These are phyloP conservation scores for Nigrospora osmanthi DNA, from an alignment of 2,329 filamentous ascomycete genomes.

Conservation along the genomic window DNA sequence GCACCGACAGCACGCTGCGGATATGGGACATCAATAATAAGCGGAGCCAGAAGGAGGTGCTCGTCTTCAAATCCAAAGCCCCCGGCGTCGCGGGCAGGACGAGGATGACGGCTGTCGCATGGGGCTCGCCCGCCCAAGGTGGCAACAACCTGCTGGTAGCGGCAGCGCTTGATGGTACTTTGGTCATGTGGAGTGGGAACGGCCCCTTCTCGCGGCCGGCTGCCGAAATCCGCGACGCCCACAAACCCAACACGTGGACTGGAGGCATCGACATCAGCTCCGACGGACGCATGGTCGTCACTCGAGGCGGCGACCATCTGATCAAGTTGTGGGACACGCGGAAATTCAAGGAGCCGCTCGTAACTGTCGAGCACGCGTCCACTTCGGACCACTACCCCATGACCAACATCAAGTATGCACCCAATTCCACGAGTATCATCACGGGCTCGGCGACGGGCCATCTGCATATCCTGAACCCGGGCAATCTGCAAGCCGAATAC, in stretches of 20 bases:
- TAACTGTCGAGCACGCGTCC: slow-evolving; percentile 69
- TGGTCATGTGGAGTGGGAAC: slow-evolving; percentile 88
- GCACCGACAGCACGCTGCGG: slow-evolving; percentile 87
- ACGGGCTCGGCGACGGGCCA: slow-evolving; percentile 82
- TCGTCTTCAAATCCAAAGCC: slow-evolving; percentile 92
- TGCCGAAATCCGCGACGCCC: slow-evolving; percentile 78
- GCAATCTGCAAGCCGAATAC: slow-evolving; percentile 76
- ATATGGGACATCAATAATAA: slow-evolving; percentile 97
- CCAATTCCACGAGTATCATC: slow-evolving; percentile 74
- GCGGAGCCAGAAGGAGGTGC: slow-evolving; percentile 81
- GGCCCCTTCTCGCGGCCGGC: slow-evolving; percentile 77
- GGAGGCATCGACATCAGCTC: slow-evolving; percentile 84
- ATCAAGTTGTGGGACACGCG: slow-evolving; percentile 97
- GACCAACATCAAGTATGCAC: slow-evolving; percentile 83
- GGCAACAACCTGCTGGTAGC: slow-evolving; percentile 71
- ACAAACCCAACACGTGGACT: slow-evolving; percentile 80
- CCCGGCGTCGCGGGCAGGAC: slow-evolving; percentile 82
- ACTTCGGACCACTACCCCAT: slow-evolving; percentile 79
- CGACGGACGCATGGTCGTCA: slow-evolving; percentile 86
- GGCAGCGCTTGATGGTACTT: slow-evolving; percentile 78
- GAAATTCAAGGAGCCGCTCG: slow-evolving; percentile 87
- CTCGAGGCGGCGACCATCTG: slow-evolving; percentile 79
- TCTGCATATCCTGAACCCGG: slow-evolving; percentile 88
- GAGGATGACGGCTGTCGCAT: slow-evolving; percentile 87
- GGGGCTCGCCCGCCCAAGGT: slow-evolving; percentile 72